Base-by-base conservation (phyloP, 192 early-diverging fungal genomes). In the Podila epigama region DNA sequence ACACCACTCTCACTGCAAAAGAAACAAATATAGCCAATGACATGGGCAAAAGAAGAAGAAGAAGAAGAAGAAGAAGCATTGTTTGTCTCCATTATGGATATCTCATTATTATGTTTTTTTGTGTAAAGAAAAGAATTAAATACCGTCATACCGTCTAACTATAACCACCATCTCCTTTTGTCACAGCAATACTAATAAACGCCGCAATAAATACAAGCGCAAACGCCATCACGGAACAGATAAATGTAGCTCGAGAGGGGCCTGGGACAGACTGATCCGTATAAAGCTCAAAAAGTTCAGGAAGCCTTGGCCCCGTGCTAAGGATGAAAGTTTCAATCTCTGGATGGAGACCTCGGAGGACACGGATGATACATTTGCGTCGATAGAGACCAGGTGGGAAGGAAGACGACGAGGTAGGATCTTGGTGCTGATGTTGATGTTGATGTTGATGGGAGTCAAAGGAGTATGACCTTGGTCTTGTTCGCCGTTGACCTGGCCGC, bases 221-320 rank as follows among this genome's bases (percentile, higher is more conserved):
- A 50, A 66, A 75, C 8, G 51, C 8, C 1, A 37, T 7, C 2
- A 75, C 9, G 1, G 63, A 41, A 39, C 51, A 61, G 20, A 61
- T 56, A 36, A 75, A 72, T n/a, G 56, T 60, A 0, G 9, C 39
- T 3, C 63, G 34, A 0, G 63, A 66, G 1, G 70, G 70, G 0
- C 70, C 70, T 1, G 70, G 70, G 16, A 75, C 4, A 16, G 70
- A 60, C 41, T 66, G 51, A 4, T 75, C 70, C 34, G 70, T 59
- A 20, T 60, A 72, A n/a, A 72, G 25, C 5, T 64, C 52, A 57
- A 66, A 75, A n/a, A 75, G 27, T 48, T 75, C 70, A 0, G 58
- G 48, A 22, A 75, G n/a, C 18, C 63, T 60, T 37, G 70, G 70
- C 15, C 70, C 70, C 7, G 70, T 75, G 10, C 63, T 66, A 5